Conservation (phyloP, 768 basidiomycete genomes). For the Tylopilus rubrobrunneus region DNA sequence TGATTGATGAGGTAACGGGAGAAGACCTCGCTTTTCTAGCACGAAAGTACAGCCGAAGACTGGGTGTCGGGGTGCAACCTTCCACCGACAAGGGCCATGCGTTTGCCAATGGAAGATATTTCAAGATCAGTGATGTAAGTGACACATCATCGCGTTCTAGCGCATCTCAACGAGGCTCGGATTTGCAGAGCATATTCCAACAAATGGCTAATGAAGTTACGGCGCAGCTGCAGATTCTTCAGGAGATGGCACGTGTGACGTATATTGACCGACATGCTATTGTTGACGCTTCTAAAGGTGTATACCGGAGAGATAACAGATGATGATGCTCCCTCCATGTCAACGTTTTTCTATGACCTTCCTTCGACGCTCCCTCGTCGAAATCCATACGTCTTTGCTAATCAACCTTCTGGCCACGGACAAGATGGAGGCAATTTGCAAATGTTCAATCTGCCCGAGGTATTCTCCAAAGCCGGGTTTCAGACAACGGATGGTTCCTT, state of each 20-base stretch:
- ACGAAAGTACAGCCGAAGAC: constrained; percentile 51
- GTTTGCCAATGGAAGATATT: constrained; percentile 88
- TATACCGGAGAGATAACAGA: constrained; percentile 58
- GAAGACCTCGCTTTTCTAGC: constrained; percentile 42
- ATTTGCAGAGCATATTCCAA: constrained; percentile 22
- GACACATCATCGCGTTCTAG: no score
- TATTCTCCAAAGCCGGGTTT: constrained; percentile 37
- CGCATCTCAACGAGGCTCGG: not conserved
- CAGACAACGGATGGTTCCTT: constrained; percentile 43
- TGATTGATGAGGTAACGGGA: constrained; percentile 25
- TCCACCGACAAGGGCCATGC: constrained; percentile 53
- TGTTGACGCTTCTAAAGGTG: constrained; percentile 37
- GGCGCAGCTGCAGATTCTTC: constrained; percentile 62
- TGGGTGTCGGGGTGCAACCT: constrained; percentile 43
- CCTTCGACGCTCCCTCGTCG: constrained; percentile 66
- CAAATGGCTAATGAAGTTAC: constrained; percentile 42
- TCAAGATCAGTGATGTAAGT: constrained; percentile 63
- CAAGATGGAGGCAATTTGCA: constrained; percentile 9
- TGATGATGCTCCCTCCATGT: constrained; percentile 44
- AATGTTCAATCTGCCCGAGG: constrained; percentile 30
- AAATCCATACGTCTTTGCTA: constrained; percentile 72
- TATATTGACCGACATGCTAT: not conserved
- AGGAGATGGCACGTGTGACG: constrained; percentile 56
- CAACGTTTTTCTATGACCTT: constrained; percentile 87
- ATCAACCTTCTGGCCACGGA: constrained; percentile 32